Evolutionary conservation across 352 stramenopile species (phyloP).

Genomic region (Poterioochromonas sp.): DNA sequence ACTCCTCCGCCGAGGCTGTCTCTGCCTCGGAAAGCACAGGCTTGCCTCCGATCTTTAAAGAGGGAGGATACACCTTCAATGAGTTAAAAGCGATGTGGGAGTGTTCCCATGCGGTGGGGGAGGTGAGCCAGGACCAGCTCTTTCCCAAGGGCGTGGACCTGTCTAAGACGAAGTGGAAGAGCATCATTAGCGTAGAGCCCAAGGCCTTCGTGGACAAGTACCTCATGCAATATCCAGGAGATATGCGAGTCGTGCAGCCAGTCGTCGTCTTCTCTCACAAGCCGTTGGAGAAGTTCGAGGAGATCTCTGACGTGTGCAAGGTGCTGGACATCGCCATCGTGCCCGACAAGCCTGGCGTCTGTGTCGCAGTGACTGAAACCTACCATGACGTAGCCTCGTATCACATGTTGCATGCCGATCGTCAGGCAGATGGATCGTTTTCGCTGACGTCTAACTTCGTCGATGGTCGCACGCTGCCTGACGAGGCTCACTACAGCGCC

Average conservation of each 20-base stretch:
- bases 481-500: not conserved
- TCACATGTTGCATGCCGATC: slow-evolving; percentile 25
- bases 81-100: not conserved
- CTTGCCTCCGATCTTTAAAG: not conserved
- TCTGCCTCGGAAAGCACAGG: not conserved
- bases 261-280: slow-evolving; percentile 26
- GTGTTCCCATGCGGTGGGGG: not conserved
- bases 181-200: not conserved
- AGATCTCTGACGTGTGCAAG: slow-evolving; percentile 16
- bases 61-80: slow-evolving; percentile 8
- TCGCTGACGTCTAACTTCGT: slow-evolving; percentile 3
- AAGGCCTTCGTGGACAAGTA: slow-evolving; percentile 26
- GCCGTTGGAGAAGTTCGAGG: not conserved
- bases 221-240: slow-evolving; percentile 22
- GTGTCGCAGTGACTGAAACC: slow-evolving; percentile 29
- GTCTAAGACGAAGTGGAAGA: slow-evolving; percentile 24
- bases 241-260: slow-evolving; percentile 5
- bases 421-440: slow-evolving; percentile 3
- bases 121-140: not conserved
- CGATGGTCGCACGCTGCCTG: not conserved
- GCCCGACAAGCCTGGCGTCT: slow-evolving; percentile 21
- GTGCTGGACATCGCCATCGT: slow-evolving; percentile 18
- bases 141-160: not conserved
- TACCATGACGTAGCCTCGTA: slow-evolving; percentile 28
- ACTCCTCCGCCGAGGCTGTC: not conserved